A percentile compares a stretch with the other conserved stretches of the same genome.
Evolutionary conservation across 1,284 basidiomycete genomes (phyloP).

Genomic region (Takashimella koratensis): DNA sequence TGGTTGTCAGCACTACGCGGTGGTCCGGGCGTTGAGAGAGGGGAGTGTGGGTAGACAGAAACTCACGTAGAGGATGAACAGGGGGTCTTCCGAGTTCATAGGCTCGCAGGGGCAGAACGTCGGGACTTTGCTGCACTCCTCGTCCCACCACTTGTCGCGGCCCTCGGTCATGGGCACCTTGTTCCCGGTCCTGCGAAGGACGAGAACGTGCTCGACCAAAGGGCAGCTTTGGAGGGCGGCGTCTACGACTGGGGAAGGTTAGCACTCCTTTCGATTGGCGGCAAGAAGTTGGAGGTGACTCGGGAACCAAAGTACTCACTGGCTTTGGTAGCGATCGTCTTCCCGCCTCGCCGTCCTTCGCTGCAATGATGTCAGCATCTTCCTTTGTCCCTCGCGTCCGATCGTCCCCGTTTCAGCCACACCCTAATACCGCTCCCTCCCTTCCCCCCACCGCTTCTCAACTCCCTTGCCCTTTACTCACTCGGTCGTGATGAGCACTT

Average conservation of each 20-base stretch:
- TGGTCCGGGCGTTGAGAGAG: constrained; percentile 1
- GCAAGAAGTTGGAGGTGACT: not conserved
- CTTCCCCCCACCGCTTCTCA: too few relatives aligned
- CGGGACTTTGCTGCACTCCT: constrained; percentile 79
- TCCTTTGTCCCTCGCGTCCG: too few relatives aligned
- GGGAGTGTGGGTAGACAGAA: constrained; percentile 9
- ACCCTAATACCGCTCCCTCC: too few relatives aligned
- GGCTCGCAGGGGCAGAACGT: constrained; percentile 83
- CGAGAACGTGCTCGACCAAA: constrained; percentile 83
- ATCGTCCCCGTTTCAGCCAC: too few relatives aligned
- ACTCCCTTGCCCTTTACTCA: constrained; percentile 18
- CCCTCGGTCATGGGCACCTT: constrained; percentile 78
- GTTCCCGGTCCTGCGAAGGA: constrained; percentile 83
- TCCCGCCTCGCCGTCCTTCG: constrained; percentile 90
- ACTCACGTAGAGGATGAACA: constrained; percentile 95
- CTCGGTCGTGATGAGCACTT: constrained; percentile 91
- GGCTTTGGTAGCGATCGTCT: constrained; percentile 90
- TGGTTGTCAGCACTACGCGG: too few relatives aligned
- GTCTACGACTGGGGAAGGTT: constrained; percentile 67
- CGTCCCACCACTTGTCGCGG: constrained; percentile 95
- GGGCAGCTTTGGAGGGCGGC: constrained; percentile 83
- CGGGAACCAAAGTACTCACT: constrained; percentile 44
- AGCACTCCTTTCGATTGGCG: not conserved
- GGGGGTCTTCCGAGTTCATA: constrained; percentile 86
- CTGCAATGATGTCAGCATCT: too few relatives aligned